Percentiles rank a stretch among this genome's conserved stretches.
These are phyloP conservation scores for Penicillium sp. DNA, from an alignment of 2,329 filamentous ascomycete species.

Conservation along the genomic window DNA sequence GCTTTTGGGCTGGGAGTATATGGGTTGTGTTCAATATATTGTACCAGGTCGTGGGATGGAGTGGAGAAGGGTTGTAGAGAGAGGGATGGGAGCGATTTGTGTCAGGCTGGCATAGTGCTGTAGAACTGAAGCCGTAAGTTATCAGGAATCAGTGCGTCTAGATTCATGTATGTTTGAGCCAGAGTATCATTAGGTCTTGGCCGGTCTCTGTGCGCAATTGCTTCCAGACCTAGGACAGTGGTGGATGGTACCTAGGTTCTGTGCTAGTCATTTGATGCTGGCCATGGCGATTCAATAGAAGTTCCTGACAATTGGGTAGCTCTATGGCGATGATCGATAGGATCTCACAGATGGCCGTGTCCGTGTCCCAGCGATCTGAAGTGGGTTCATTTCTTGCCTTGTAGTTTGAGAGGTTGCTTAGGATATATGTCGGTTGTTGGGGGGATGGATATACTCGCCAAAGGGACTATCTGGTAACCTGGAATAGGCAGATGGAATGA, in stretches of 20 bases:
- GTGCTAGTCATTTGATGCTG: neutral
- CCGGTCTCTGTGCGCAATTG: neutral
- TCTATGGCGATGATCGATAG: neutral
- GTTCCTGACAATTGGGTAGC: neutral
- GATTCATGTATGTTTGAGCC: constrained; percentile 13
- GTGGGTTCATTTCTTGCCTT: neutral
- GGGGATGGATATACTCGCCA: neutral
- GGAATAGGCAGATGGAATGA: neutral
- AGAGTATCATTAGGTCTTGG: neutral
- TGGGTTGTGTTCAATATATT: constrained; percentile 26
- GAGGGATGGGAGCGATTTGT: neutral
- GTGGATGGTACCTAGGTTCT: neutral
- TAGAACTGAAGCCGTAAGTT: constrained; percentile 4
- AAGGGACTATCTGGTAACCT: neutral
- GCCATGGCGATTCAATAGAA: neutral
- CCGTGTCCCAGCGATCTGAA: neutral
- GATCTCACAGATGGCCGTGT: neutral
- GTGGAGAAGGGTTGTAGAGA: constrained; percentile 10
- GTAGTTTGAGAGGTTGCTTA: neutral
- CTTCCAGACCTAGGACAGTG: too few relatives aligned
- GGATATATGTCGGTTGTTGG: neutral
- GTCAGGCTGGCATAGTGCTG: neutral
- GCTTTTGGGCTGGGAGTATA: neutral
- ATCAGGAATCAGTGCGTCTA: constrained; percentile 14
- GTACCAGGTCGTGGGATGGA: neutral